Evolutionary conservation across 2,329 filamentous ascomycete species (phyloP).

Genomic region (Colletotrichum melonis): DNA sequence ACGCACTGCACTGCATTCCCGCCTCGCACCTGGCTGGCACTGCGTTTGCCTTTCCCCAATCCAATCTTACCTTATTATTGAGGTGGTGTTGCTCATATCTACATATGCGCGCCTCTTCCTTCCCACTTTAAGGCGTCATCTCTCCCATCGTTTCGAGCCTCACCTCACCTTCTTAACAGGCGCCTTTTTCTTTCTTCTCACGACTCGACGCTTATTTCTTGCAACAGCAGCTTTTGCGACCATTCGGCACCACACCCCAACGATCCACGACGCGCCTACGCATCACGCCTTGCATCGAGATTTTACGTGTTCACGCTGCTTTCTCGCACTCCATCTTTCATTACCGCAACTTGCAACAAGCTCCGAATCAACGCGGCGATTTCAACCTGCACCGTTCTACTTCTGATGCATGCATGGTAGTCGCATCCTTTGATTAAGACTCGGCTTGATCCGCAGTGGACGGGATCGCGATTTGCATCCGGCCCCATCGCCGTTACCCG

Average conservation of each 20-base stretch:
- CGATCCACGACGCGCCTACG: not conserved
- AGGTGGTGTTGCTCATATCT: not conserved
- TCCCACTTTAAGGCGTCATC: conserved; percentile 10
- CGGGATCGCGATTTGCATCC: conserved; percentile 31
- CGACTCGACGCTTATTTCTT: not conserved
- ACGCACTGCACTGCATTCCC: conserved; percentile 31
- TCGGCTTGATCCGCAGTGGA: conserved; percentile 35
- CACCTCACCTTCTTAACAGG: not conserved
- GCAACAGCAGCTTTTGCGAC: not conserved
- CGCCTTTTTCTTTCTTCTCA: not conserved
- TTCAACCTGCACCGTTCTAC: conserved; percentile 7
- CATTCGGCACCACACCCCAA: not conserved
- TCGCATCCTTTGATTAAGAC: conserved; percentile 28
- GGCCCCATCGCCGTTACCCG: conserved; percentile 32
- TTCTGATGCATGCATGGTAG: conserved; percentile 31
- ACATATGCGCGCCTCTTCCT: conserved; percentile 18
- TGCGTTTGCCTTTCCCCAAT: conserved; percentile 3
- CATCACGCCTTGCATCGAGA: not conserved
- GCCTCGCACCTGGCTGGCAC: conserved; percentile 30
- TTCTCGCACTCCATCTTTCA: not conserved
- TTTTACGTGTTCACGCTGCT: not conserved
- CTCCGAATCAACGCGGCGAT: conserved; percentile 5
- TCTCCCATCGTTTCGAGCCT: not conserved
- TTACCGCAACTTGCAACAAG: not conserved
- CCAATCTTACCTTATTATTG: not conserved